Evolutionary conservation across 495 filamentous ascomycete species (phyloP).

Genomic region (Aspergillus steynii): DNA sequence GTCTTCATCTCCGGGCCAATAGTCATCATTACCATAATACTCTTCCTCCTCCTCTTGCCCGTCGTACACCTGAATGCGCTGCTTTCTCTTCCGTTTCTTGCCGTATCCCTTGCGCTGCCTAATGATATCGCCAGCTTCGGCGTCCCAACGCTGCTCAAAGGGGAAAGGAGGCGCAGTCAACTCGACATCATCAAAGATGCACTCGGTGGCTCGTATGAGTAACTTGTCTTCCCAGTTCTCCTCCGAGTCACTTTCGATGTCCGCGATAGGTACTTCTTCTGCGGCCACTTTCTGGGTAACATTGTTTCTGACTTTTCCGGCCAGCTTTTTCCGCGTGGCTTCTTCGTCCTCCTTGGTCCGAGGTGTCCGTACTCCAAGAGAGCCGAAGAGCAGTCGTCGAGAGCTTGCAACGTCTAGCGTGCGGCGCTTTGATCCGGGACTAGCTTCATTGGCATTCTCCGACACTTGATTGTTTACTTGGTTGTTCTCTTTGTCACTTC

Average conservation of each 20-base stretch:
- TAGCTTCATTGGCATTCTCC: slow-evolving; percentile 18
- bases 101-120: slow-evolving; percentile 37
- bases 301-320: slow-evolving; percentile 31
- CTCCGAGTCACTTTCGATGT: slow-evolving; percentile 28
- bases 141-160: slow-evolving; percentile 86
- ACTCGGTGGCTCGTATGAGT: slow-evolving; percentile 74
- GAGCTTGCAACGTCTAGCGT: slow-evolving; percentile 65
- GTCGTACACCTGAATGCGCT: slow-evolving; percentile 49
- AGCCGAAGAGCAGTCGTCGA: slow-evolving; percentile 67
- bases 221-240: slow-evolving; percentile 73
- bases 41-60: neutral
- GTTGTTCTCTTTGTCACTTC: slow-evolving; percentile 9
- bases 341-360: slow-evolving; percentile 68
- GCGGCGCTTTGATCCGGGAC: slow-evolving; percentile 36
- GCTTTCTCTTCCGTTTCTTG: slow-evolving; percentile 59
- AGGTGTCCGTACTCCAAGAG: slow-evolving; percentile 68
- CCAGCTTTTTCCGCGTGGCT: slow-evolving; percentile 57
- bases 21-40: slow-evolving; percentile 24
- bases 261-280: slow-evolving; percentile 18
- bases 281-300: slow-evolving; percentile 20
- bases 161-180: slow-evolving; percentile 85
- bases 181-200: slow-evolving; percentile 68
- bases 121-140: slow-evolving; percentile 59
- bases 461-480: slow-evolving; percentile 3
- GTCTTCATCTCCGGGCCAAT: slow-evolving; percentile 30